Evolutionary conservation across 306 rosid genomes (phyloP).

Genomic region (Myrica gale): DNA sequence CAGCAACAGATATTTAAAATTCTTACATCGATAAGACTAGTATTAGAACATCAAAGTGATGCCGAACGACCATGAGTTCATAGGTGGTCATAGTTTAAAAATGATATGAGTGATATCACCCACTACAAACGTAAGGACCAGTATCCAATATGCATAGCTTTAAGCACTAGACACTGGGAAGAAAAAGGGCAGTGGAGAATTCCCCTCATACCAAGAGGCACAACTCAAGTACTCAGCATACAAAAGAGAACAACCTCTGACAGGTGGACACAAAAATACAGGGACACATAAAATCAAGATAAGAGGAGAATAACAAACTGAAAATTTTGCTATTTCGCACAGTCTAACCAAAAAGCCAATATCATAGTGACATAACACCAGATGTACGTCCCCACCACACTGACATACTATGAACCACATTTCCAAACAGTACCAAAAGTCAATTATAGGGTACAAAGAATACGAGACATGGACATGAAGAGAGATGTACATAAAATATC

Average conservation of each 20-base stretch:
- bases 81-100: no score
- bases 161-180: conserved; percentile 10
- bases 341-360: neutral
- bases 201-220: neutral
- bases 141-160: conserved; percentile 22
- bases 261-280: neutral
- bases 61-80: neutral
- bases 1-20: conserved; percentile 26
- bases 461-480: neutral
- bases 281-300: neutral
- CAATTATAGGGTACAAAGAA: neutral
- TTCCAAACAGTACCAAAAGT: neutral
- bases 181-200: conserved; percentile 8
- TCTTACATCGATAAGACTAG: conserved; percentile 16
- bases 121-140: conserved; percentile 22
- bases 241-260: neutral
- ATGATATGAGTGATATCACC: neutral
- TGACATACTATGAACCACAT: neutral
- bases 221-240: neutral
- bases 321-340: neutral
- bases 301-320: neutral
- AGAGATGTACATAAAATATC: neutral
- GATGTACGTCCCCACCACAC: neutral
- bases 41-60: conserved; percentile 16
- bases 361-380: neutral